Percentiles rank a stretch among this genome's conserved stretches.
Evolutionary conservation across 23 red algal species (phyloP).

Genomic region (Cyanidiococcus yangmingshanensis): DNA sequence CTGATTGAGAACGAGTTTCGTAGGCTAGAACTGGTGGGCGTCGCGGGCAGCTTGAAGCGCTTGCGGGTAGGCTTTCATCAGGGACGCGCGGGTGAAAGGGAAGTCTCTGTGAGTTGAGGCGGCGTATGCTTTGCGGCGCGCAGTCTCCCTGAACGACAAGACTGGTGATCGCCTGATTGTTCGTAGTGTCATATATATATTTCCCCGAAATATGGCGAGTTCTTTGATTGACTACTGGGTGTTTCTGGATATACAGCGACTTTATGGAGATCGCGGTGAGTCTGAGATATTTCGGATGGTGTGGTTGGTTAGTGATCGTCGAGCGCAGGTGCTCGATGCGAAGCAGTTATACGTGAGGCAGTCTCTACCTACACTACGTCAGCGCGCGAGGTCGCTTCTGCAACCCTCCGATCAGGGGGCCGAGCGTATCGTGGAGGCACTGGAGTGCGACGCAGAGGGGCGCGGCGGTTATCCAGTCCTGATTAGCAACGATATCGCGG

Average conservation of each 20-base stretch:
- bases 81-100: too few species aligned
- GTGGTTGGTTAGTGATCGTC: slow-evolving; percentile 12
- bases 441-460: not conserved
- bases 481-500: not conserved
- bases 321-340: not conserved
- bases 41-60: too few species aligned
- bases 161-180: too few species aligned
- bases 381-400: not conserved
- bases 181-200: too few species aligned
- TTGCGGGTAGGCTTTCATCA: too few species aligned
- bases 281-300: not conserved
- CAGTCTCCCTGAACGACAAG: too few species aligned
- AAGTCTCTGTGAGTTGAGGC: too few species aligned
- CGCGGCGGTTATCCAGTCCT: not conserved
- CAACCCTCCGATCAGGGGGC: not conserved
- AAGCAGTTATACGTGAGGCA: slow-evolving; percentile 14
- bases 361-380: not conserved
- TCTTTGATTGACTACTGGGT: not conserved
- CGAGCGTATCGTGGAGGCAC: slow-evolving; percentile 7
- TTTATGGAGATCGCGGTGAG: not conserved
- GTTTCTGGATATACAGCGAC: slow-evolving; percentile 6
- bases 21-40: too few species aligned
- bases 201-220: not conserved
- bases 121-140: too few species aligned
- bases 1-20: too few species aligned